phyloP scores from a whole-genome alignment of 805 yeast genomes.

The Monosporozyma yasuniensis region DNA sequence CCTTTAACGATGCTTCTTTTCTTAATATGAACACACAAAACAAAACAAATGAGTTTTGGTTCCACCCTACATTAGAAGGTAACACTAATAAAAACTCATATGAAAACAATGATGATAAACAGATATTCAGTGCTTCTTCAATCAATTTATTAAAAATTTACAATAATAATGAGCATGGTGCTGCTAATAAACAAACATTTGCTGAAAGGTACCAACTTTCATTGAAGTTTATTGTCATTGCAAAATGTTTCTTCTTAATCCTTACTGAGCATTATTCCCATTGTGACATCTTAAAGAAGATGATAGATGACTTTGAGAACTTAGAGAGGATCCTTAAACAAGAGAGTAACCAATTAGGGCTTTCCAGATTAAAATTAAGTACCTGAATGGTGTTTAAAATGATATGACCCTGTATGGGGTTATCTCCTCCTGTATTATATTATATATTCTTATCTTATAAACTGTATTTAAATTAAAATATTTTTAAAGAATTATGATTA shows the following conservation, averaged over 20 bases:
- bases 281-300: conserved; percentile 22
- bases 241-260: conserved; percentile 20
- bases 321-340: conserved; percentile 11
- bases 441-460: not conserved
- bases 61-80: not conserved
- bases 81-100: not conserved
- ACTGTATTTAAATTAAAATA: not conserved
- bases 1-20: conserved; percentile 28
- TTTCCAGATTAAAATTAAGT: not conserved
- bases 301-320: conserved; percentile 18
- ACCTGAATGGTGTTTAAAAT: not conserved
- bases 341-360: not conserved
- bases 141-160: conserved; percentile 7
- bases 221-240: conserved; percentile 21
- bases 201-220: conserved; percentile 25
- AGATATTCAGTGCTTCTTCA: conserved; percentile 9
- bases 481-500: not conserved
- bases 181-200: conserved; percentile 17
- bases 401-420: not conserved
- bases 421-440: not conserved
- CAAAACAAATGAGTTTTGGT: conserved; percentile 7
- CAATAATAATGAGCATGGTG: conserved; percentile 1
- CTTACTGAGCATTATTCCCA: conserved; percentile 20
- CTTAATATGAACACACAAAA: conserved; percentile 24
- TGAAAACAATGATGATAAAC: not conserved